phyloP scores from a whole-genome alignment of 2,329 filamentous ascomycete genomes.

The Calonectria hongkongensis region DNA sequence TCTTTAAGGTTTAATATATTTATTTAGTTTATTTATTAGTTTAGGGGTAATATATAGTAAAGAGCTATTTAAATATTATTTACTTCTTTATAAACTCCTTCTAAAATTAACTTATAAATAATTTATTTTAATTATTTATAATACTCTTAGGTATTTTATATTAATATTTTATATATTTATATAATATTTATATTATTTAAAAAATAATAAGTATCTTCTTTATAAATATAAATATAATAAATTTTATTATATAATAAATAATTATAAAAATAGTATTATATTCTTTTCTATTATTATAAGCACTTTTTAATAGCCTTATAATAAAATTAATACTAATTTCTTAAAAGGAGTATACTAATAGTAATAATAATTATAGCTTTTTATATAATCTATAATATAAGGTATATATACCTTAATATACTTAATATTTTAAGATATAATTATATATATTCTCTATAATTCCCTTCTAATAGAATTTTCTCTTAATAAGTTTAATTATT shows the following conservation, averaged over 20 bases:
- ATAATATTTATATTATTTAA: slow-evolving; percentile 21
- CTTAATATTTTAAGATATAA: not conserved
- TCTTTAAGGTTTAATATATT: slow-evolving; percentile 5
- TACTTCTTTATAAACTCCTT: slow-evolving; percentile 10
- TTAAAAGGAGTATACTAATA: slow-evolving; percentile 25
- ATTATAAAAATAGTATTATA: slow-evolving; percentile 8
- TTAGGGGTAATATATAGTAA: slow-evolving; percentile 13
- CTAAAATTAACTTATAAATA: not conserved
- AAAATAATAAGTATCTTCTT: slow-evolving; percentile 9
- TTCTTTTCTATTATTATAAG: not conserved
- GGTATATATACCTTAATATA: not conserved
- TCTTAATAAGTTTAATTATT: not conserved
- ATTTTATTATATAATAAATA: slow-evolving; percentile 27
- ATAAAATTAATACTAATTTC: slow-evolving; percentile 10
- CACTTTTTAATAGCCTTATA: not conserved
- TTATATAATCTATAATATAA: not conserved
- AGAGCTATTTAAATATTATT: not conserved
- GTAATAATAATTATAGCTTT: slow-evolving; percentile 14
- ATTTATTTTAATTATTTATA: not conserved
- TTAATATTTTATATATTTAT: slow-evolving; percentile 23
- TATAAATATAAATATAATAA: slow-evolving; percentile 22
- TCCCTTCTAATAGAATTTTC: not conserved
- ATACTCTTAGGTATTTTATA: not conserved
- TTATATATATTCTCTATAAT: not conserved
- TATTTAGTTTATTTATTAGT: slow-evolving; percentile 16